These are phyloP conservation scores for Aspergillus aculeatus DNA, from an alignment of 2,329 filamentous ascomycete species.

Conservation along the genomic window DNA sequence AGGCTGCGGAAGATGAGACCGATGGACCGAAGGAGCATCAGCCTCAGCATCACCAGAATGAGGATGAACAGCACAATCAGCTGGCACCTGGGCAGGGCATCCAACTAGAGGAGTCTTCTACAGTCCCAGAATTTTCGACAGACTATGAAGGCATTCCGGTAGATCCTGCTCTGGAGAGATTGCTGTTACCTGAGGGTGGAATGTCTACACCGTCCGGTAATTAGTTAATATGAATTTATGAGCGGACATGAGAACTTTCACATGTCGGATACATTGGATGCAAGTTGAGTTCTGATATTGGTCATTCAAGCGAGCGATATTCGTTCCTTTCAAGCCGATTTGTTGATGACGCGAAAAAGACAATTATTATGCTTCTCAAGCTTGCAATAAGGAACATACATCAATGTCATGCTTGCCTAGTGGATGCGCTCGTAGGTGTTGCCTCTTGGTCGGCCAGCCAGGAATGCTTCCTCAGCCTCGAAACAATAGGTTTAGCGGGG, in stretches of 20 bases:
- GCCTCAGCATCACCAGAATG: conserved; percentile 42
- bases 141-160: conserved; percentile 39
- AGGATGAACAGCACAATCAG: conserved; percentile 53
- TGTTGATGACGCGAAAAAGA: not conserved
- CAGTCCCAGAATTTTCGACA: conserved; percentile 4
- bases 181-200: not conserved
- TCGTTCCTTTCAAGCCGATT: not conserved
- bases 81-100: conserved; percentile 46
- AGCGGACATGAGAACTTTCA: not conserved
- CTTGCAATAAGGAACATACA: not conserved
- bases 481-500: not conserved
- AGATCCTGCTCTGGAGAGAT: conserved; percentile 41
- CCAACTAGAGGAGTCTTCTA: conserved; percentile 32
- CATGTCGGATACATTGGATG: not conserved
- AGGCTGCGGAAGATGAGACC: conserved; percentile 53
- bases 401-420: too few species aligned
- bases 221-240: not conserved
- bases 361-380: not conserved
- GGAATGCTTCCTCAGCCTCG: not conserved
- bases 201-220: conserved; percentile 7
- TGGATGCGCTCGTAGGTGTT: not conserved
- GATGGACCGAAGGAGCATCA: conserved; percentile 42
- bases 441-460: not conserved
- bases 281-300: not conserved
- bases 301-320: not conserved